Base-by-base conservation (phyloP, 306 rosid genomes). In the Sesbania bispinosa region DNA sequence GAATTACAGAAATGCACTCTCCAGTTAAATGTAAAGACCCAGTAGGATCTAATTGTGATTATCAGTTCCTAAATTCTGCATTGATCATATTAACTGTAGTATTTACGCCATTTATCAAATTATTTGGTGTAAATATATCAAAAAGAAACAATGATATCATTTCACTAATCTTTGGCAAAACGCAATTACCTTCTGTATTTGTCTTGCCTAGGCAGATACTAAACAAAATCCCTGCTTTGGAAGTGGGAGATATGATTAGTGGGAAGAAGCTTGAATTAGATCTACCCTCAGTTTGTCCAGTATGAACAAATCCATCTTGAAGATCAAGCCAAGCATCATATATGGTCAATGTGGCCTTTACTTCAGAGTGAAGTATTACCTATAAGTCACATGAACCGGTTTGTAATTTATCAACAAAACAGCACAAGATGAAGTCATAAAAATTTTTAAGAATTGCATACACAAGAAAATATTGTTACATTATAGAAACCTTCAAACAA, bases 241-340 rank as follows among this genome's bases (percentile, higher is more conserved):
- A 91, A 82, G 84, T 73, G 35, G 97, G 92, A 55, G 99, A 88
- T 76, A 89, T 83, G 71, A 88, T 84, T 42, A 94, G 83, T 35
- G 99, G 97, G 82, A 89, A 86, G 90, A 82, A 85, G 74, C 87
- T 87, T 50, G 91, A 88, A 41, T 78, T 79, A 51, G 97, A 96
- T 81, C 88, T 80, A 65, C 96, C 88, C 75, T 85, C 86, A 69
- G 86, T 81, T 77, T 70, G 69, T 47, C 87, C 79, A 47, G 85
- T 76, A 82, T 94, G 97, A 83, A 83, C 84, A 89, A 94, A 91
- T 78, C 95, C 99, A 70, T 91, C 91, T 91, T 89, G 99, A 79
- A 94, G 99, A 80, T 91, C 97, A 76, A 94, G 96, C 97, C 96
- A 91, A 51, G 97, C 95, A 82, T 94, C 96, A 53, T 82, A 78